Evolutionary conservation across 1,139 yeast species (phyloP), one percentile per base, ranked within the genome.

Genomic region (Meyerozyma guilliermondii): DNA sequence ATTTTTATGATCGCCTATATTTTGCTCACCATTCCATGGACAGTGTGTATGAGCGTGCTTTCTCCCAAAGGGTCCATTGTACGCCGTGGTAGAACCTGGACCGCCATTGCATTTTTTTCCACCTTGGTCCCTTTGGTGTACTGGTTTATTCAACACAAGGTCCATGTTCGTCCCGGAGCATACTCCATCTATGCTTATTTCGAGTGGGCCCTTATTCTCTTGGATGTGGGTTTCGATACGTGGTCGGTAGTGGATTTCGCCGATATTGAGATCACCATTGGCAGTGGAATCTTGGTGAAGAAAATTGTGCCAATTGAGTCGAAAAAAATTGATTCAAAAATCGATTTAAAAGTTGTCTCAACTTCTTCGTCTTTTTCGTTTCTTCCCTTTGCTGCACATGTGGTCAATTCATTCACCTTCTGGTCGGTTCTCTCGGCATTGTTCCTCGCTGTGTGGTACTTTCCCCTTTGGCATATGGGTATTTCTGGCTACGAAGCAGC

Each of bases 391-490:
- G 18, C 73, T 1, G 61, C 74, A 30, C 78, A 80, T 54, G 58
- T 68, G 17, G 53, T 74, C 49, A 83, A 84, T 53, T 71, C 89
- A 5, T 83, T 80, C 58, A 72, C 87, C 45, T 87, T 87, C 59
- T 92, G 97, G 96, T 74, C 97, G 0, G 81, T 83, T 16, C 53
- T 80, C 40, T 85, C 98, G 1, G 78, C 96, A 0, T 68, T 92
- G 48, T 85, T 89, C 41, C 74, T 94, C 45, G 80, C 94, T 56
- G 83, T 92, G 40, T 92, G 98, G 98, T 88, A 87, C 66, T 92
- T 92, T 72, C 98, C 98, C 14, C 72, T 92, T 48, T 92, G 98
- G 98, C 80, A 85, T 59, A 89, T 92, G 98, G 98, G 98, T 7
- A 83, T 92, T 44, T 85, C 96, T 2, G 98, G 98, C 4, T 89